Evolutionary conservation across 768 basidiomycete species (phyloP).

Genomic region (Suillus discolor): DNA sequence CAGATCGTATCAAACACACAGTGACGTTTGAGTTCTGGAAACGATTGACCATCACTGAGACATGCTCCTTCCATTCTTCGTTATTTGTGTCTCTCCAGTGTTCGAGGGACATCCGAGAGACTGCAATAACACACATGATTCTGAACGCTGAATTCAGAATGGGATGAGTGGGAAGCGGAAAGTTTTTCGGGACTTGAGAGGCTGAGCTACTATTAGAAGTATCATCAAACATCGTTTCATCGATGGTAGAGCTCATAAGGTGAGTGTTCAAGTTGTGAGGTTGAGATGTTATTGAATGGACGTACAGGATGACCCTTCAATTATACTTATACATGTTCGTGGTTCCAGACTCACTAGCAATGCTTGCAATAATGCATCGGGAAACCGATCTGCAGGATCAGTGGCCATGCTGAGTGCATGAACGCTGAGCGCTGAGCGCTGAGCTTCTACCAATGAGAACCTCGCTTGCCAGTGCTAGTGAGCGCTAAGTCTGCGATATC

Average conservation of each 20-base stretch:
- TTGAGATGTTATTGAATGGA: not conserved
- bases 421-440: not conserved
- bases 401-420: not conserved
- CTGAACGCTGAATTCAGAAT: not conserved
- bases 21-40: not conserved
- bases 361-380: not conserved
- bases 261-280: not conserved
- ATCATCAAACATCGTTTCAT: no score
- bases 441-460: no score
- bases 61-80: not conserved
- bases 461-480: no score
- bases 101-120: not conserved
- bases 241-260: not conserved
- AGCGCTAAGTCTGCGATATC: no score
- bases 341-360: not conserved
- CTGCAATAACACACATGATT: not conserved
- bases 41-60: not conserved
- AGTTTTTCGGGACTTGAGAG: not conserved
- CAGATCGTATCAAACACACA: not conserved
- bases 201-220: not conserved
- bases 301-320: not conserved
- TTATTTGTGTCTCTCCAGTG: not conserved
- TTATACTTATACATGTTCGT: not conserved
- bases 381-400: not conserved
- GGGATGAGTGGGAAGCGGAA: no score